These are phyloP conservation scores for Sporormia fimetaria DNA, from an alignment of 495 filamentous ascomycete genomes.

Conservation along the genomic window DNA sequence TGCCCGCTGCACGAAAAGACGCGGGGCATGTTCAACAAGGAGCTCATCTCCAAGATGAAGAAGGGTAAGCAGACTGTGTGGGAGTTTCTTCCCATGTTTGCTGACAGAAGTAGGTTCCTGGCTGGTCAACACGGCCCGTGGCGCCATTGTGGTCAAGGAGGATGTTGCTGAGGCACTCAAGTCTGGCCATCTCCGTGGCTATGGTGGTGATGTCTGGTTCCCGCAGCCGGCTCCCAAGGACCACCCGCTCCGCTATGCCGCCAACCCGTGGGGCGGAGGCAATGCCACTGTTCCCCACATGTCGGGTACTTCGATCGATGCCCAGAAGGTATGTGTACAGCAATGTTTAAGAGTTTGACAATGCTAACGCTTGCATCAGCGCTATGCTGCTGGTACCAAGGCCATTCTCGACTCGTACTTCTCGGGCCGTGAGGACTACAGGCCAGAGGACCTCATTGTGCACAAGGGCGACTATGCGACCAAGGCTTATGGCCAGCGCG, in stretches of 20 bases:
- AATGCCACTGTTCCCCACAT: slow-evolving; percentile 99
- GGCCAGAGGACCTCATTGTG: slow-evolving; percentile 84
- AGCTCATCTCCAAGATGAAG: slow-evolving; percentile 99
- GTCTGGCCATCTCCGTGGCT: slow-evolving; percentile 87
- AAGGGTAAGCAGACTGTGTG: slow-evolving; percentile 44
- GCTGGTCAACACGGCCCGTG: slow-evolving; percentile 97
- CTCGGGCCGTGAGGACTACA: slow-evolving; percentile 74
- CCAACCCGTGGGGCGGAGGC: slow-evolving; percentile 90
- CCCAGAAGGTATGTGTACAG: slow-evolving; percentile 52
- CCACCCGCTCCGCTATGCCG: slow-evolving; percentile 83
- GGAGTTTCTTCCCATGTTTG: slow-evolving; percentile 3
- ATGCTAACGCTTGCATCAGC: slow-evolving; percentile 27
- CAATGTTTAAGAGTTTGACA: neutral
- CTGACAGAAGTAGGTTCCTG: slow-evolving; percentile 52
- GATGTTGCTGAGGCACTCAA: slow-evolving; percentile 92
- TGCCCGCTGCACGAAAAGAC: slow-evolving; percentile 99
- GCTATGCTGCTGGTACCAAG: slow-evolving; percentile 86
- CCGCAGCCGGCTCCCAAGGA: slow-evolving; percentile 91
- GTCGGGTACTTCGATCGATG: slow-evolving; percentile 93
- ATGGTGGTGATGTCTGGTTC: slow-evolving; percentile 93
- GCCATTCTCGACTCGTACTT: slow-evolving; percentile 84
- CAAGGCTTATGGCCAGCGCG: slow-evolving; percentile 82
- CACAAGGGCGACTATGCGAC: slow-evolving; percentile 87
- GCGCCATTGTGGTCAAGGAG: slow-evolving; percentile 98
- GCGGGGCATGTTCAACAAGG: slow-evolving; percentile 93